Conservation (phyloP, 495 filamentous ascomycete species). For the Astrocystis sublimbata region DNA sequence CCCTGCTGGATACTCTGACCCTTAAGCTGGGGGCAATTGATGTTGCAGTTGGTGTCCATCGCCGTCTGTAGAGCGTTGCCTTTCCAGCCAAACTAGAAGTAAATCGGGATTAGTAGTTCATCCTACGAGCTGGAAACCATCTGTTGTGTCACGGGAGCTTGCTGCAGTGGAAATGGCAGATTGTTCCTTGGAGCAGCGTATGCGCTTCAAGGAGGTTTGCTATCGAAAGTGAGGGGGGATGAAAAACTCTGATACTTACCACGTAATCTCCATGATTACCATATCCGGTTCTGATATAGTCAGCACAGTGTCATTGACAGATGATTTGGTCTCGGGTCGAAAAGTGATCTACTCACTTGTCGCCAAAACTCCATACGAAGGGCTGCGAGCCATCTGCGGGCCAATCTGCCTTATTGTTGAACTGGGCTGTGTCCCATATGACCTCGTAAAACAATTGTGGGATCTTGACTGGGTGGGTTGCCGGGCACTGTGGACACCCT, state of each 20-base stretch:
- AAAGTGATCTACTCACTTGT: slow-evolving; percentile 17
- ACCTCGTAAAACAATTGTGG: slow-evolving; percentile 43
- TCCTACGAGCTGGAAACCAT: too few relatives aligned
- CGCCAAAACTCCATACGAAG: slow-evolving; percentile 47
- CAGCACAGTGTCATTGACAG: too few relatives aligned
- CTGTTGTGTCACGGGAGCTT: too few relatives aligned
- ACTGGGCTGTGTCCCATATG: slow-evolving; percentile 37
- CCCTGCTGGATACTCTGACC: slow-evolving; percentile 40
- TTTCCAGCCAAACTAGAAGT: slow-evolving; percentile 50
- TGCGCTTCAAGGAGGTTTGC: too few relatives aligned
- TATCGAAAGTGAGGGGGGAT: too few relatives aligned
- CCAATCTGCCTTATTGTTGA: slow-evolving; percentile 45
- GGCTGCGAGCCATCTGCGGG: slow-evolving; percentile 45
- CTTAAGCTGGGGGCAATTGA: slow-evolving; percentile 39
- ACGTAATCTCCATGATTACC: slow-evolving; percentile 45
- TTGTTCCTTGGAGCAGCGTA: too few relatives aligned
- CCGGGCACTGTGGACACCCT: slow-evolving; percentile 27
- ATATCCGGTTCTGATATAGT: slow-evolving; percentile 35
- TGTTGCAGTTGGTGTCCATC: slow-evolving; percentile 43
- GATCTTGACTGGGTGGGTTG: slow-evolving; percentile 38
- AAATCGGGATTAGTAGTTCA: too few relatives aligned
- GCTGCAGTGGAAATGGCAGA: too few relatives aligned
- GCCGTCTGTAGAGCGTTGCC: slow-evolving; percentile 39
- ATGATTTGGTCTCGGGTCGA: too few relatives aligned
- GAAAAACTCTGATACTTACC: too few relatives aligned